A percentile compares a stretch with the other conserved stretches of the same genome.
phyloP scores from a whole-genome alignment of 108 stramenopile genomes.

The Nitzschia sp. region DNA sequence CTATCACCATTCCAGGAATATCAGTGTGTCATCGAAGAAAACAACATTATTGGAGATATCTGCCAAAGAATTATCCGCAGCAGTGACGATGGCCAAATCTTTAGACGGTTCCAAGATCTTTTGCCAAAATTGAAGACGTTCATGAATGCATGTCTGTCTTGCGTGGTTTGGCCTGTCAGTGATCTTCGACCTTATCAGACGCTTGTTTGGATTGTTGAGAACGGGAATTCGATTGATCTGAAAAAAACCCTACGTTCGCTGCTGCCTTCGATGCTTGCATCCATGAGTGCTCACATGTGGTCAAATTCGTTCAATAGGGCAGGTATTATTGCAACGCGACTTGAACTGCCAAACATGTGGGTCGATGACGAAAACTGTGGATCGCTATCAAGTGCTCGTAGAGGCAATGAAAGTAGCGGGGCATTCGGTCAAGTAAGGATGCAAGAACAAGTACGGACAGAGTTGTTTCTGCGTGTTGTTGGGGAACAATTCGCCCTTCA shows the following conservation, averaged over 20 bases:
- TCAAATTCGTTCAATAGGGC: constrained; percentile 60
- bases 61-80: constrained; percentile 32
- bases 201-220: constrained; percentile 80
- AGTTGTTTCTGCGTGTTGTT: constrained; percentile 25
- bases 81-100: constrained; percentile 5
- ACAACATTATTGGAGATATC: constrained; percentile 38
- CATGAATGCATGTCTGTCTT: constrained; percentile 31
- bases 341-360: constrained; percentile 65
- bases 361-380: constrained; percentile 15
- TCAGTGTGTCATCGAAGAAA: constrained; percentile 60
- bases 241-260: constrained; percentile 39
- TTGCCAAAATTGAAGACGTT: constrained; percentile 34
- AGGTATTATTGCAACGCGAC: constrained; percentile 35
- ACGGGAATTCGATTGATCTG: background rate
- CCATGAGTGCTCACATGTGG: constrained; percentile 50
- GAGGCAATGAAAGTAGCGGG: background rate
- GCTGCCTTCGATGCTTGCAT: constrained; percentile 54
- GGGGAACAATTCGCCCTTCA: constrained; percentile 23
- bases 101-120: background rate
- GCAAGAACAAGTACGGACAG: constrained; percentile 23
- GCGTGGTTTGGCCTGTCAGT: constrained; percentile 49
- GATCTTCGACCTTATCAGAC: constrained; percentile 87
- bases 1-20: constrained; percentile 67
- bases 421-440: constrained; percentile 21
- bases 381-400: background rate